These are phyloP conservation scores for Naganishia sp. DNA, from an alignment of 1,284 basidiomycete species.

Conservation along the genomic window DNA sequence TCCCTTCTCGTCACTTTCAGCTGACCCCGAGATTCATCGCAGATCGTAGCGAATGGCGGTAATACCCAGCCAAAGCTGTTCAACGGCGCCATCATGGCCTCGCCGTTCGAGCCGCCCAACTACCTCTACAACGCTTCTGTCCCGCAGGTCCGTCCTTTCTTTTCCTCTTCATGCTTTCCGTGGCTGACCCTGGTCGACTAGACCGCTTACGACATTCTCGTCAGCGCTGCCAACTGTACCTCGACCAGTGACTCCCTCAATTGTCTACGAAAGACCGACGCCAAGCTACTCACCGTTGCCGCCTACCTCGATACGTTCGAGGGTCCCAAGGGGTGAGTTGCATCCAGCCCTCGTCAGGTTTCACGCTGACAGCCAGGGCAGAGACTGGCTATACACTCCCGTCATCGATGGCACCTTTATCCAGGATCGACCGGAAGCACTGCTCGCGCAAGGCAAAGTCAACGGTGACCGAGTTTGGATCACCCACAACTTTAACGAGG, in stretches of 20 bases:
- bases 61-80: conserved; percentile 33
- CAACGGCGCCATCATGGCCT: conserved; percentile 31
- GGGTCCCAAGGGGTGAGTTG: conserved; percentile 16
- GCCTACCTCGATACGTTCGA: conserved; percentile 2
- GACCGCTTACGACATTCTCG: conserved; percentile 17
- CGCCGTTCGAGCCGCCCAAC: conserved; percentile 33
- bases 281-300: conserved; percentile 10
- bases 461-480: conserved; percentile 21
- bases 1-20: background rate
- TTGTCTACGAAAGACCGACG: conserved; percentile 30
- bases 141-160: conserved; percentile 19
- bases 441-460: conserved; percentile 11
- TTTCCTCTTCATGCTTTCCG: background rate
- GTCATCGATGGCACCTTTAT: conserved; percentile 28
- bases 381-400: conserved; percentile 18
- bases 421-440: conserved; percentile 13
- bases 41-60: conserved; percentile 35
- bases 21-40: background rate
- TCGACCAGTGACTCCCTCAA: conserved; percentile 20
- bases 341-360: background rate
- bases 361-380: background rate
- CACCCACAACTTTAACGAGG: conserved; percentile 28
- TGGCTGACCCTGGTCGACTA: background rate
- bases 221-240: conserved; percentile 30
- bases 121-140: conserved; percentile 31